A percentile compares a stretch with the other conserved stretches of the same genome.
Conservation (phyloP, 2,329 filamentous ascomycete genomes). For the Cadophora gregata region DNA sequence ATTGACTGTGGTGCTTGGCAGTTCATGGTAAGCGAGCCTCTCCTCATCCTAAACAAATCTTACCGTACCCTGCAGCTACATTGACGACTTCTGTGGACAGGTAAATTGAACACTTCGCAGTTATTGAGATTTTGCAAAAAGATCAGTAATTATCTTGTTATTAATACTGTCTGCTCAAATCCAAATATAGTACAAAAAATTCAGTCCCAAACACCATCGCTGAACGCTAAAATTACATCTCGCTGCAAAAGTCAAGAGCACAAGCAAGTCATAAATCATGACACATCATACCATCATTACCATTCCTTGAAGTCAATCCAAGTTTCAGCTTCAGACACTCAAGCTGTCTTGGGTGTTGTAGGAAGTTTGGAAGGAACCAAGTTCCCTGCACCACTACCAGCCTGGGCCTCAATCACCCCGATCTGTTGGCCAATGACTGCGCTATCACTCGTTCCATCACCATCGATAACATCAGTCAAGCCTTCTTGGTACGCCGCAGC, state of each 20-base stretch:
- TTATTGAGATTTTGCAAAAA: too few relatives aligned
- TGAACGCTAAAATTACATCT: neutral
- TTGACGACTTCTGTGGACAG: too few relatives aligned
- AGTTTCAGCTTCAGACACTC: neutral
- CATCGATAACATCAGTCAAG: constrained; percentile 10
- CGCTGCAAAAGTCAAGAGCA: neutral
- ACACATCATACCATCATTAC: neutral
- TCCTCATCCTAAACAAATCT: too few relatives aligned
- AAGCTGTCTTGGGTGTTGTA: neutral
- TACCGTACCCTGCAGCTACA: too few relatives aligned
- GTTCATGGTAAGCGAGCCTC: too few relatives aligned
- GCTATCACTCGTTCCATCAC: constrained; percentile 19
- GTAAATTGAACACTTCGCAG: too few relatives aligned
- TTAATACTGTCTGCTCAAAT: neutral
- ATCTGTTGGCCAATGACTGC: constrained; percentile 16
- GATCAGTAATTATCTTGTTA: too few relatives aligned
- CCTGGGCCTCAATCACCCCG: constrained; percentile 16
- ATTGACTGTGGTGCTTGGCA: too few relatives aligned
- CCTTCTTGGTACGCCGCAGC: constrained; percentile 16
- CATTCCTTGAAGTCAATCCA: neutral
- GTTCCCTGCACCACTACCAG: constrained; percentile 16
- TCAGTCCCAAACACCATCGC: neutral
- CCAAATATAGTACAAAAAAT: neutral
- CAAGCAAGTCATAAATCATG: neutral
- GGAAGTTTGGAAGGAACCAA: constrained; percentile 11